Conservation (phyloP, 345 rosid species). For the Laguncularia racemosa region DNA sequence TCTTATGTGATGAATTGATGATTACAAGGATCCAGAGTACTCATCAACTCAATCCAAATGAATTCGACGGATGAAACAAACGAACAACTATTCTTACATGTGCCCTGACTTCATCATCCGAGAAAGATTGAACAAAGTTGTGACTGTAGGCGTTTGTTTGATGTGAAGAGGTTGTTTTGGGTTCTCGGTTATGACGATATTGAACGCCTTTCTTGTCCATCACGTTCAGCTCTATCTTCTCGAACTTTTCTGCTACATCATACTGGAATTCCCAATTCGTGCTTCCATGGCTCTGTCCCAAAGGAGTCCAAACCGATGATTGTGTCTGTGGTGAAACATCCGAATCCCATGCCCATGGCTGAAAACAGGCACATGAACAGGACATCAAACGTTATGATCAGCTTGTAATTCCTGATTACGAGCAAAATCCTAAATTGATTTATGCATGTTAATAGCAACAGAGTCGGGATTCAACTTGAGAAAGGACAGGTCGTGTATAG, state of each 20-base stretch:
- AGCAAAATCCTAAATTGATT: no score
- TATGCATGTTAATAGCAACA: no score
- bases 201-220: conserved; percentile 8
- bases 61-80: neutral
- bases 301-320: conserved; percentile 36
- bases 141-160: conserved; percentile 14
- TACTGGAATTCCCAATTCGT: conserved; percentile 8
- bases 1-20: no score
- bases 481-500: no score
- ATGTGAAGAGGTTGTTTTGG: neutral
- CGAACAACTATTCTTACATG: conserved; percentile 29
- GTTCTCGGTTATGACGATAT: neutral
- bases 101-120: conserved; percentile 51
- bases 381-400: no score
- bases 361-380: no score
- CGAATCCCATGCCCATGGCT: no score
- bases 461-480: no score
- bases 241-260: conserved; percentile 15
- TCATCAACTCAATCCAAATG: neutral
- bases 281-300: conserved; percentile 24
- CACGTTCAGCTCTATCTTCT: conserved; percentile 27
- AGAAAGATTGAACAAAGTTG: conserved; percentile 45
- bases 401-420: no score
- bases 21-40: no score
- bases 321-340: conserved; percentile 4